Evolutionary conservation across 164 flowering plant genomes (phyloP), one percentile per base, ranked within the genome.

Genomic region (Annona cherimola): DNA sequence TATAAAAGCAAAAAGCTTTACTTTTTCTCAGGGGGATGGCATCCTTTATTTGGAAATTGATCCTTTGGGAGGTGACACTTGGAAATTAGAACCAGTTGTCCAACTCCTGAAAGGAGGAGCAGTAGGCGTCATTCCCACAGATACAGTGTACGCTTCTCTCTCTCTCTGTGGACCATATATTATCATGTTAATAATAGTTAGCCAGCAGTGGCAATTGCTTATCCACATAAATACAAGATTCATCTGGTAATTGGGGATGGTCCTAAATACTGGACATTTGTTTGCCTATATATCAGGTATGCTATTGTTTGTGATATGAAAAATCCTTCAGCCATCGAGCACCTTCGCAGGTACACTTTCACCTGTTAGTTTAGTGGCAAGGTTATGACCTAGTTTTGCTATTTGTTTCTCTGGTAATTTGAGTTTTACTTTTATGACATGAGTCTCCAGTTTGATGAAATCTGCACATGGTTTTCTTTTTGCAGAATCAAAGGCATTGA

Each of bases 81-180:
- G 98, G 98, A 91, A 88, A 70, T 71, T 91, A 84, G 98, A 91
- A 40, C 90, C 90, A 3, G 86, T 88, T 20, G 74, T 89, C 61
- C 74, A 85, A 50, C 89, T 90, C 57, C 69, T 91, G 78, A 87
- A 86, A 71, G 76, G 84, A 71, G 98, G 97, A 59, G 97, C 94
- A 63, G 96, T 94, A n/a, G 97, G 94, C 42, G 91, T 90, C 73
- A 89, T 94, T 78, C 97, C 98, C 62, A 93, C 98, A 1, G 98
- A 93, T 66, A 93, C 97, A 14, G 85, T 89, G 97, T 93, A 88
- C 68, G 91, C 63, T 62, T 12, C 46, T 69, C 35, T 45, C 4
- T 57, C 14, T 19, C 6, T 20, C 35, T 26, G 35, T 26, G 35
- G 35, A 26, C 1, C 0, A 26, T 26, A 26, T 26, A 26, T 26